Evolutionary conservation across 2,329 filamentous ascomycete genomes (phyloP).

Genomic region (Helicocarpus griseus): DNA sequence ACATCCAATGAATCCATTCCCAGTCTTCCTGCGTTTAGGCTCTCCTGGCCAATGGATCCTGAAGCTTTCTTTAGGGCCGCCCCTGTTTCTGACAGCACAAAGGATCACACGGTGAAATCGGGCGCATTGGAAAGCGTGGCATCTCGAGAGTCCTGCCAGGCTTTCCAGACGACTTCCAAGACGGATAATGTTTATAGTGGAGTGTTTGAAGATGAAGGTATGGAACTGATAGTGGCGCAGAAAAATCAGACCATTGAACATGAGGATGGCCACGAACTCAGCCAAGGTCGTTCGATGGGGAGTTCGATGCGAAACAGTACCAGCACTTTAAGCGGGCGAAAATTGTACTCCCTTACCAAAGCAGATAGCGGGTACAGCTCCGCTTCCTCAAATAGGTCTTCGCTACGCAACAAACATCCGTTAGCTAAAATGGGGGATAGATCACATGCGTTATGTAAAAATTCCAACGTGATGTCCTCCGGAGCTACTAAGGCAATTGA

Average conservation of each 20-base stretch:
- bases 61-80: background rate
- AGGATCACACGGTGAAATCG: background rate
- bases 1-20: background rate
- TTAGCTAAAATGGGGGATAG: background rate
- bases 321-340: conserved; percentile 9
- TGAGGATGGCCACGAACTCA: background rate
- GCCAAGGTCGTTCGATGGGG: conserved; percentile 6
- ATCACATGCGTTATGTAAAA: background rate
- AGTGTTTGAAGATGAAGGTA: background rate
- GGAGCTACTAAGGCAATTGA: background rate
- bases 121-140: background rate
- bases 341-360: conserved; percentile 20
- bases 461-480: background rate
- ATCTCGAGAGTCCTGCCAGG: background rate
- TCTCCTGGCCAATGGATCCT: background rate
- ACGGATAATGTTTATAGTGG: background rate
- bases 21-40: background rate
- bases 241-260: background rate
- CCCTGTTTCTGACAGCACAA: background rate
- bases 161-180: background rate
- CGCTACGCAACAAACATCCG: background rate
- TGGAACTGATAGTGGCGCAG: conserved; percentile 14
- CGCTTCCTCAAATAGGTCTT: conserved; percentile 16
- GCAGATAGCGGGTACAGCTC: conserved; percentile 32
- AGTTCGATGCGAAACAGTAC: conserved; percentile 6